These are phyloP conservation scores for Salix exigua DNA, from an alignment of 345 rosid species.

Conservation along the genomic window DNA sequence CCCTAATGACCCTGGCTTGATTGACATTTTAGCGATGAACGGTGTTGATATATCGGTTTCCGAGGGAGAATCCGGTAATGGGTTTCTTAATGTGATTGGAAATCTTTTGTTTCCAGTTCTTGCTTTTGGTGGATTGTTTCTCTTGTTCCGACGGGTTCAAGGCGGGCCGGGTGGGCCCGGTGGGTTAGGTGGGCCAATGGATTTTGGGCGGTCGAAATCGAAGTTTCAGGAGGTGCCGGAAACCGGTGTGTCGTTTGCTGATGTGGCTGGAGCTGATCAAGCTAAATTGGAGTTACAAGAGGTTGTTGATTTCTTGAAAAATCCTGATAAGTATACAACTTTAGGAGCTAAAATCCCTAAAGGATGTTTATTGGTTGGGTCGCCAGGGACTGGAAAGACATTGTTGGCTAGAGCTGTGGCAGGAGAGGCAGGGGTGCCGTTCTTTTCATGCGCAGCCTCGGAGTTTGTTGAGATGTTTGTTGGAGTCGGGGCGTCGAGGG, in stretches of 20 bases:
- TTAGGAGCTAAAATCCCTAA: conserved; percentile 81
- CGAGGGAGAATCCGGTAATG: conserved; percentile 72
- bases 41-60: conserved; percentile 76
- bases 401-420: conserved; percentile 80
- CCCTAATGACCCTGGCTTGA: conserved; percentile 67
- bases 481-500: conserved; percentile 90
- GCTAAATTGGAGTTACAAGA: conserved; percentile 74
- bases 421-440: conserved; percentile 85
- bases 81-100: conserved; percentile 53
- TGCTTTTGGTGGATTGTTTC: conserved; percentile 62
- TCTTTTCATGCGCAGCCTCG: conserved; percentile 76
- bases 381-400: conserved; percentile 86
- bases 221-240: conserved; percentile 86
- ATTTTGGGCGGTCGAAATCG: conserved; percentile 70
- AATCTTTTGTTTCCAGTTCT: conserved; percentile 60
- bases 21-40: conserved; percentile 71
- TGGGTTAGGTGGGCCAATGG: conserved; percentile 84
- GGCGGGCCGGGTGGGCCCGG: conserved; percentile 86
- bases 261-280: conserved; percentile 84
- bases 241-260: conserved; percentile 69
- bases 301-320: conserved; percentile 78
- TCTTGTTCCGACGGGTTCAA: conserved; percentile 59
- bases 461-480: conserved; percentile 83
- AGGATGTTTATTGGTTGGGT: conserved; percentile 76
- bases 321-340: conserved; percentile 81